Evolutionary conservation across 768 basidiomycete genomes (phyloP).

Genomic region (Phlebiopsis flavidoalba): DNA sequence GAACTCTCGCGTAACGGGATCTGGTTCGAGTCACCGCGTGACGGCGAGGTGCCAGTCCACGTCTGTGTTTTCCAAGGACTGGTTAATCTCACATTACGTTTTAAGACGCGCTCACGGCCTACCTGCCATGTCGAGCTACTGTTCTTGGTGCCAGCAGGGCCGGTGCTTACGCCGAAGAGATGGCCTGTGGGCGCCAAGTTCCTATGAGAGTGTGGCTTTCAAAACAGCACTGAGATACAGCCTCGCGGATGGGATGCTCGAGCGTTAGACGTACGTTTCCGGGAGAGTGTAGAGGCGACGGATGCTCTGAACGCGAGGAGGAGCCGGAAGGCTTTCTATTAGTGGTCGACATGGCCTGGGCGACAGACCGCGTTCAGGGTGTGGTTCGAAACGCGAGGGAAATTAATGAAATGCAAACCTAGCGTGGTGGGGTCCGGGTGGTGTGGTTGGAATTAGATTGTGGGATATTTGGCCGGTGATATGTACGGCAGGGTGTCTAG

Average conservation of each 20-base stretch:
- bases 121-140: slow-evolving; percentile 70
- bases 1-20: not conserved
- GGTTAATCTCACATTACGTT: not conserved
- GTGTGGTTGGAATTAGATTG: not conserved
- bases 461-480: slow-evolving; percentile 6
- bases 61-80: not conserved
- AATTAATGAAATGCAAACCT: not conserved
- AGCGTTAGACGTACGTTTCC: slow-evolving; percentile 41
- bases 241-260: not conserved
- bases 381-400: not conserved
- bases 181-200: slow-evolving; percentile 40
- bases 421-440: not conserved
- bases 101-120: slow-evolving; percentile 17
- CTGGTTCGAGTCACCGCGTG: not conserved
- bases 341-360: slow-evolving; percentile 16
- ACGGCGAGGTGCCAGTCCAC: not conserved
- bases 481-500: not conserved
- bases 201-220: slow-evolving; percentile 28
- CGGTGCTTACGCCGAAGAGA: slow-evolving; percentile 50
- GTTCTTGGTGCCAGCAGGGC: slow-evolving; percentile 43
- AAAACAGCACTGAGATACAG: not conserved
- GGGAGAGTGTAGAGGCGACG: slow-evolving; percentile 59
- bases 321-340: slow-evolving; percentile 41
- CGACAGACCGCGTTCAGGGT: not conserved
- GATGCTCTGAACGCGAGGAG: slow-evolving; percentile 57